Evolutionary conservation across 2,329 filamentous ascomycete species (phyloP).

Genomic region (Dactylellina leptospora): DNA sequence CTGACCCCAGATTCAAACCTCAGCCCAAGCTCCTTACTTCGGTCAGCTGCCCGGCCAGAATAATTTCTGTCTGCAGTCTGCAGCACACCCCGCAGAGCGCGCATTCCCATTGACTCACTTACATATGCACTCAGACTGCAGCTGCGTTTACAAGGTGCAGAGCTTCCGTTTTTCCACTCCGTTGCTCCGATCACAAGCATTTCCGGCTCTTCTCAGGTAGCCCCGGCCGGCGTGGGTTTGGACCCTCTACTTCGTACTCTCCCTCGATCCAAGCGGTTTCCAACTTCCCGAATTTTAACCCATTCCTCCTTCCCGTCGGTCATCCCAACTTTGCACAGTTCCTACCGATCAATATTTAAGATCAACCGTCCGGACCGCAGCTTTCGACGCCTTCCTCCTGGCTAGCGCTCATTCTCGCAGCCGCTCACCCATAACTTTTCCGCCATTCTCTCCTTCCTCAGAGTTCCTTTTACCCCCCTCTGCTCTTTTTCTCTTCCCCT

Average conservation of each 20-base stretch:
- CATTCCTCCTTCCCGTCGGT: constrained; percentile 25
- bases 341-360: constrained; percentile 41
- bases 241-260: constrained; percentile 44
- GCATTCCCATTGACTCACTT: no score
- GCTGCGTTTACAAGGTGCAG: not conserved
- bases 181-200: constrained; percentile 54
- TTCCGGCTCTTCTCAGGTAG: constrained; percentile 4
- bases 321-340: constrained; percentile 14
- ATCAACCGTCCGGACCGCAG: constrained; percentile 37
- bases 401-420: constrained; percentile 16
- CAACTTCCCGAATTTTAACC: constrained; percentile 51
- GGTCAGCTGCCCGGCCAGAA: constrained; percentile 20
- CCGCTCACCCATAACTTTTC: constrained; percentile 36
- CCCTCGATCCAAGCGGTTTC: constrained; percentile 2
- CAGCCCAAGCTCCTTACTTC: not conserved
- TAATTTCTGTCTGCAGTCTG: constrained; percentile 3
- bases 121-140: no score
- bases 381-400: constrained; percentile 34
- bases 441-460: constrained; percentile 32
- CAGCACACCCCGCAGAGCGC: no score
- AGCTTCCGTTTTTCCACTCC: constrained; percentile 51
- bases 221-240: constrained; percentile 28
- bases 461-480: not conserved
- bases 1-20: constrained; percentile 34
- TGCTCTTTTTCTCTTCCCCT: constrained; percentile 1